A percentile compares a stretch with the other conserved stretches of the same genome.
These are phyloP conservation scores for Yamadazyma triangularis DNA, from an alignment of 1,139 yeast species.

Conservation along the genomic window DNA sequence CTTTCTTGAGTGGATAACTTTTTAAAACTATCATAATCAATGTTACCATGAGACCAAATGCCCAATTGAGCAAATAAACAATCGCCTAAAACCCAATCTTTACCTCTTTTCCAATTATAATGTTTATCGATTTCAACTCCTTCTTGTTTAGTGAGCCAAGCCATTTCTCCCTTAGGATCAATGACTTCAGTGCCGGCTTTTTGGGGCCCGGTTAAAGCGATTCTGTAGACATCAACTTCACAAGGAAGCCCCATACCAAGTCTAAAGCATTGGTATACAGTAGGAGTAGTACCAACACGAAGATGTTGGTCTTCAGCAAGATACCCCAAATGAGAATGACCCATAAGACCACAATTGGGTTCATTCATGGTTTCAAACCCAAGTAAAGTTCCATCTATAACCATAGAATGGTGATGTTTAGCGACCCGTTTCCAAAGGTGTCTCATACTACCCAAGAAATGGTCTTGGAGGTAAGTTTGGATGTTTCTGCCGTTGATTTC, in stretches of 20 bases:
- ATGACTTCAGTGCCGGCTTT: constrained; percentile 51
- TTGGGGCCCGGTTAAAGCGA: constrained; percentile 70
- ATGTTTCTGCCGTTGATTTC: constrained; percentile 66
- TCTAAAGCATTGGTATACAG: constrained; percentile 53
- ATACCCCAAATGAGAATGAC: constrained; percentile 41
- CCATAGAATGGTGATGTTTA: constrained; percentile 46
- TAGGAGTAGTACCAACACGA: constrained; percentile 65
- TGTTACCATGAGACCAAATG: constrained; percentile 56
- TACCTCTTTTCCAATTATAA: constrained; percentile 66
- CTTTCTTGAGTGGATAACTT: constrained; percentile 20
- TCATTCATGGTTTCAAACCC: constrained; percentile 90
- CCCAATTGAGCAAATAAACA: constrained; percentile 80
- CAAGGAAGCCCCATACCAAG: constrained; percentile 72
- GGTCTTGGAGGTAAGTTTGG: constrained; percentile 70
- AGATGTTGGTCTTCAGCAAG: constrained; percentile 54
- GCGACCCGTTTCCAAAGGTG: constrained; percentile 52
- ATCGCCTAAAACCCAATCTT: constrained; percentile 63
- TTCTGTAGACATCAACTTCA: constrained; percentile 61
- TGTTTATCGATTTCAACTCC: constrained; percentile 43
- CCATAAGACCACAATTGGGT: constrained; percentile 68
- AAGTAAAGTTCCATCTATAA: constrained; percentile 49
- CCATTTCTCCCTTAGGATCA: constrained; percentile 63
- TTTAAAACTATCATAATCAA: constrained; percentile 18
- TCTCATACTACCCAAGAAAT: constrained; percentile 52
- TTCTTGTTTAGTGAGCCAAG: constrained; percentile 58